Conservation (phyloP, 148 eudicot species). For the Dysphania ambrosioides region DNA sequence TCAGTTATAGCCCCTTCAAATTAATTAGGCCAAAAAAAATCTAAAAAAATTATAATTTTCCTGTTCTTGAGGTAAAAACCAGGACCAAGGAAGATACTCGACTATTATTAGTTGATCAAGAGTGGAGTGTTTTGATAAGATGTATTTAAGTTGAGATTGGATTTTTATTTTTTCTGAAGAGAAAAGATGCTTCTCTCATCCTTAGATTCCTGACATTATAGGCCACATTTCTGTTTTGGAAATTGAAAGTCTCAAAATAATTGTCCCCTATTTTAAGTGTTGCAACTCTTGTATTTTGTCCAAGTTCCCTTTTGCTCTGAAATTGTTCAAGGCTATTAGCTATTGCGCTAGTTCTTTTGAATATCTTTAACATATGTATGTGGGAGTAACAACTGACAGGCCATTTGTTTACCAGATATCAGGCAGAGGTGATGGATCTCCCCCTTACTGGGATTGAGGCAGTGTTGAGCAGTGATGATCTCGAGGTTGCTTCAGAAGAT, state of each 20-base stretch:
- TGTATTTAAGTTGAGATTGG: no score
- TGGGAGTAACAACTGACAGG: neutral
- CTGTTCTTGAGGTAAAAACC: no score
- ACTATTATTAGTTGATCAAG: no score
- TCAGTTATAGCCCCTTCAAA: no score
- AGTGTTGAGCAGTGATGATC: constrained; percentile 59
- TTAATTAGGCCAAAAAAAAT: no score
- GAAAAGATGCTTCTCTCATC: no score
- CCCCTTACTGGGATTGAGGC: constrained; percentile 70
- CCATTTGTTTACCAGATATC: constrained; percentile 40
- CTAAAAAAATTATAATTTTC: no score
- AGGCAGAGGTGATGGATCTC: constrained; percentile 57
- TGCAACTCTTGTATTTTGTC: neutral
- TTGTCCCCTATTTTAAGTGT: neutral
- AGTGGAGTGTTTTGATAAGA: no score
- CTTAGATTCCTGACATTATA: neutral
- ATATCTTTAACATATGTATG: neutral
- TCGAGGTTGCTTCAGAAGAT: constrained; percentile 76
- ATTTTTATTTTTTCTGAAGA: no score
- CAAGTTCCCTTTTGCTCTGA: neutral
- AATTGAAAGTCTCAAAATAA: neutral
- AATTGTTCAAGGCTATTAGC: neutral
- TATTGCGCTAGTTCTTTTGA: neutral
- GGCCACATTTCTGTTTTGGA: neutral
- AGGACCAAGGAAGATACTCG: no score